Percentiles rank a stretch among this genome's conserved stretches.
These are phyloP conservation scores for Paramecium sonneborni DNA, from an alignment of 73 alveolate genomes.

Conservation along the genomic window DNA sequence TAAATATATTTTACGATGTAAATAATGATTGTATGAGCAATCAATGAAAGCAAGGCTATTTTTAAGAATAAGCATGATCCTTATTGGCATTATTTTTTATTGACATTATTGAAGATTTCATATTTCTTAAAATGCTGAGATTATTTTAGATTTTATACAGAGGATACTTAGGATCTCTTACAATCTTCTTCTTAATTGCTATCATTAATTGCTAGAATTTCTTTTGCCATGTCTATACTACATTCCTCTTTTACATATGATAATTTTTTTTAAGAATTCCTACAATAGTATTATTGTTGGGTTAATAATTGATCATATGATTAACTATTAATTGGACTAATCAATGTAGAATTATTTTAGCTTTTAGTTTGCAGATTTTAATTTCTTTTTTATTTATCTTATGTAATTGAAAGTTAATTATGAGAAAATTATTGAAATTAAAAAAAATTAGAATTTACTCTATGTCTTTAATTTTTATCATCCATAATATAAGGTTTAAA, in stretches of 20 bases:
- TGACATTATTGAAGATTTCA: neutral
- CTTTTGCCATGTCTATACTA: neutral
- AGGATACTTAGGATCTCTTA: neutral
- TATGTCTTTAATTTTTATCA: neutral
- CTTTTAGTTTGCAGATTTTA: neutral
- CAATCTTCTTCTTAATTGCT: neutral
- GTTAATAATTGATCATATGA: neutral
- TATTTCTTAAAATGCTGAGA: neutral
- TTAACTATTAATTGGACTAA: neutral
- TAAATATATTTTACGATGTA: neutral
- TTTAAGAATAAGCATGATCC: neutral
- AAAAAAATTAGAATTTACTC: neutral
- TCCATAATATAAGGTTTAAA: neutral
- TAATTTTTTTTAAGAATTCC: neutral
- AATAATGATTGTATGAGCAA: neutral
- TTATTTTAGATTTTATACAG: neutral
- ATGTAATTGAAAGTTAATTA: neutral
- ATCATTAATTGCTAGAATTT: neutral
- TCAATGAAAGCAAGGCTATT: neutral
- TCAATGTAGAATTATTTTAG: neutral
- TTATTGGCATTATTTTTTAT: neutral
- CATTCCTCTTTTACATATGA: neutral
- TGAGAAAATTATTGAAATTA: neutral
- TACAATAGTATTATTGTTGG: neutral
- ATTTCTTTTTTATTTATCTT: neutral